phyloP scores from a whole-genome alignment of 352 stramenopile species.

The Pseudoperonospora humuli region DNA sequence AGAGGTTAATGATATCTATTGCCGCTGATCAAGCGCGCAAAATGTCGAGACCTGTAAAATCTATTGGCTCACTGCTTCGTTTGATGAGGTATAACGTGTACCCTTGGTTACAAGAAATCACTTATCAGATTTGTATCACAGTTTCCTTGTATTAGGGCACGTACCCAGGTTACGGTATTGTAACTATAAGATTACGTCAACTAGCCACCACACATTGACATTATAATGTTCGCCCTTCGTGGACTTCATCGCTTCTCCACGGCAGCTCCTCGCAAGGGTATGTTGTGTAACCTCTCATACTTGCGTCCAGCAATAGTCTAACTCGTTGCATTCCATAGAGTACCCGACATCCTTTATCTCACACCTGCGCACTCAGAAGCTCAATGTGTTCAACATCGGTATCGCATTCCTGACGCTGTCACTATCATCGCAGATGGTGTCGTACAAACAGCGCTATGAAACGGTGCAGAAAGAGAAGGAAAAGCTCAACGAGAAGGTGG shows the following conservation, averaged over 20 bases:
- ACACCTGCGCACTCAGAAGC: conserved; percentile 67
- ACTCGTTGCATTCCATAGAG: conserved; percentile 19
- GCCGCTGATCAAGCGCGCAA: no score
- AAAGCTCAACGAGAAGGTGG: conserved; percentile 39
- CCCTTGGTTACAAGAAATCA: no score
- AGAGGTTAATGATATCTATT: no score
- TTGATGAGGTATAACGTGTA: no score
- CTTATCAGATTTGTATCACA: no score
- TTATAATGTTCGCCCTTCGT: conserved; percentile 30
- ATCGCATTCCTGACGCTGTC: conserved; percentile 78
- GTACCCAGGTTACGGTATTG: background rate
- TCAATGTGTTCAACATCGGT: conserved; percentile 84
- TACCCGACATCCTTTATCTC: conserved; percentile 81
- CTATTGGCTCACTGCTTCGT: no score
- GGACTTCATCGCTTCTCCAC: conserved; percentile 37
- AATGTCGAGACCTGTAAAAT: no score
- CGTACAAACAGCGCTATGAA: conserved; percentile 60
- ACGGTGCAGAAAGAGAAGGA: conserved; percentile 28
- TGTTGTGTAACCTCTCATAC: background rate
- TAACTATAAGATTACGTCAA: background rate
- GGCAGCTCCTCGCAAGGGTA: conserved; percentile 35
- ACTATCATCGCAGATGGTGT: conserved; percentile 76
- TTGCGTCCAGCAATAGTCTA: background rate
- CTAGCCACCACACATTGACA: conserved; percentile 5
- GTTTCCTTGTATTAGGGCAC: no score